Conservation (phyloP, 23 red algal genomes). For the Agarophyton chilense region DNA sequence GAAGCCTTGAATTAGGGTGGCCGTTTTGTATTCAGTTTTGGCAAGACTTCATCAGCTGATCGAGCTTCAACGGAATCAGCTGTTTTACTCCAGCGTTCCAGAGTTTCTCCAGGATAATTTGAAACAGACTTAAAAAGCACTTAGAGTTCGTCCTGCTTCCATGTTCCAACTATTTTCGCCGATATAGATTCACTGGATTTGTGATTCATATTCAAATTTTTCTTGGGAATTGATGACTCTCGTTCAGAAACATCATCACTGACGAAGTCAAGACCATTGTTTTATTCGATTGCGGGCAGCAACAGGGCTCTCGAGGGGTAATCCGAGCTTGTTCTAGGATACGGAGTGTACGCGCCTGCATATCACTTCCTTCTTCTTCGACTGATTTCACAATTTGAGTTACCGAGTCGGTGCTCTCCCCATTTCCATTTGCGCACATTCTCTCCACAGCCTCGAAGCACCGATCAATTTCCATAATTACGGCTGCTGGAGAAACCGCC, state of each 20-base stretch:
- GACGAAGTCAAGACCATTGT: neutral
- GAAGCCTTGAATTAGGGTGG: neutral
- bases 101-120: conserved; percentile 79
- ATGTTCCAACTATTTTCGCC: conserved; percentile 10
- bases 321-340: neutral
- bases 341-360: neutral
- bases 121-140: conserved; percentile 70
- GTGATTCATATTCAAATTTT: neutral
- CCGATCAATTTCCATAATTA: conserved; percentile 27
- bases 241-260: neutral
- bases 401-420: conserved; percentile 30
- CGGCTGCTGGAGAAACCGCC: conserved; percentile 24
- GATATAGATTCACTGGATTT: neutral
- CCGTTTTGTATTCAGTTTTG: conserved; percentile 62
- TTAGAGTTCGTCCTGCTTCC: conserved; percentile 69
- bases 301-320: neutral
- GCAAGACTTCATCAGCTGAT: conserved; percentile 54
- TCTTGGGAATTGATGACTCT: neutral
- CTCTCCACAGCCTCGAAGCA: conserved; percentile 27
- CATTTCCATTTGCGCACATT: conserved; percentile 60
- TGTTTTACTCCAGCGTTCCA: conserved; percentile 59
- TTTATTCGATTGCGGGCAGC: neutral
- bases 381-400: conserved; percentile 20
- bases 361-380: neutral
- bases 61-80: conserved; percentile 64